A percentile compares a stretch with the other conserved stretches of the same genome.
Conservation (phyloP, 352 stramenopile genomes). For the Phytophthora pluvialis region DNA sequence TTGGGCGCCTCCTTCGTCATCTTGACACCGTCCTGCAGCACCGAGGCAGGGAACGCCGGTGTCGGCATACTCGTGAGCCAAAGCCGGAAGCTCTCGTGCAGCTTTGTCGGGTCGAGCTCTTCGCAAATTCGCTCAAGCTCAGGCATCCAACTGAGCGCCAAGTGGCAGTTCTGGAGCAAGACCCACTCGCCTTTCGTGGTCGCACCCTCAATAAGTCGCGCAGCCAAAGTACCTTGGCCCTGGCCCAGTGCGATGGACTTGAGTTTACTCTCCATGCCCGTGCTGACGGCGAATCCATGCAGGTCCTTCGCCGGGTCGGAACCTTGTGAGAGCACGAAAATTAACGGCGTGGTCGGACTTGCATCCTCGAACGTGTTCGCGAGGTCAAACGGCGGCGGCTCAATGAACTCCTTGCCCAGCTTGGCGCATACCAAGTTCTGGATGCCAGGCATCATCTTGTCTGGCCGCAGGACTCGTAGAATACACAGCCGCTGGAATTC, state of each 20-base stretch:
- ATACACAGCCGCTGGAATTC: slow-evolving; percentile 86
- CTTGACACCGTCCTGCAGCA: slow-evolving; percentile 97
- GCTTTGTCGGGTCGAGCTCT: slow-evolving; percentile 80
- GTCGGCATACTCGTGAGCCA: slow-evolving; percentile 94
- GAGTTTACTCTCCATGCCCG: slow-evolving; percentile 88
- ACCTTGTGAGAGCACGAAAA: slow-evolving; percentile 94
- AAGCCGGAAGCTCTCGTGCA: slow-evolving; percentile 94
- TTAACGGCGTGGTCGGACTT: slow-evolving; percentile 88
- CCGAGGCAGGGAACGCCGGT: slow-evolving; percentile 88
- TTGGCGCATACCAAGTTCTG: slow-evolving; percentile 91
- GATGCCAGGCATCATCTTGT: slow-evolving; percentile 92
- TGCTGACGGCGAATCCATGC: slow-evolving; percentile 87
- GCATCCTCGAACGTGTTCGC: slow-evolving; percentile 93
- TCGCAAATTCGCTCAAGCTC: slow-evolving; percentile 96
- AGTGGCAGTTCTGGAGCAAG: slow-evolving; percentile 95
- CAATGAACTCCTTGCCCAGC: slow-evolving; percentile 90
- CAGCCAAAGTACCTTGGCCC: slow-evolving; percentile 92
- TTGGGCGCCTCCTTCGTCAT: slow-evolving; percentile 98
- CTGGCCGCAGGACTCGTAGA: slow-evolving; percentile 77
- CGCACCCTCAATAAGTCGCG: slow-evolving; percentile 90
- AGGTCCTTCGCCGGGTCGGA: slow-evolving; percentile 94
- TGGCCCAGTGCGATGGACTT: slow-evolving; percentile 94
- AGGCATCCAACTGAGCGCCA: slow-evolving; percentile 95
- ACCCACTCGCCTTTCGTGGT: slow-evolving; percentile 94
- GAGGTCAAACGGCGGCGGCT: slow-evolving; percentile 92